These are phyloP conservation scores for Quercus berberidifolia DNA, from an alignment of 306 rosid genomes.

Conservation along the genomic window DNA sequence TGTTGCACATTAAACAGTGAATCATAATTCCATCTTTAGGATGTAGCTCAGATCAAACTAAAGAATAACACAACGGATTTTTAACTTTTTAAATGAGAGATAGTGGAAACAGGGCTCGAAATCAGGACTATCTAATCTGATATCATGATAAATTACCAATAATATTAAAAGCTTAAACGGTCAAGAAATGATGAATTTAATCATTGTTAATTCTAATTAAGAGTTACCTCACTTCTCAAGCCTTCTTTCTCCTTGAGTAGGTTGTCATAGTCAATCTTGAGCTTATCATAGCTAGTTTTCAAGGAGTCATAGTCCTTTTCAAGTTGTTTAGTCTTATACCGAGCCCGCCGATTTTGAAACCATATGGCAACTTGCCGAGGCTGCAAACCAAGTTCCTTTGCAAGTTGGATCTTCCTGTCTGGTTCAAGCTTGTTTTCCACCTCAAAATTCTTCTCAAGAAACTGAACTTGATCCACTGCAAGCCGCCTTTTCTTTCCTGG, in stretches of 20 bases:
- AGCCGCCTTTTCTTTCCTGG: constrained; percentile 86
- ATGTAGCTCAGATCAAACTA: constrained; percentile 22
- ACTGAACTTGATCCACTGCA: constrained; percentile 60
- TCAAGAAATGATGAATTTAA: no score
- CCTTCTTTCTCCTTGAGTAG: constrained; percentile 52
- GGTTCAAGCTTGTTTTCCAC: constrained; percentile 86
- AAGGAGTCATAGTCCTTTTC: constrained; percentile 64
- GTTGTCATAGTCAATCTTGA: constrained; percentile 55
- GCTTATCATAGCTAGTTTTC: constrained; percentile 56
- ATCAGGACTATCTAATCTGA: no score
- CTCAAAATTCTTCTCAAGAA: constrained; percentile 73
- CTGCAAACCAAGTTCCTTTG: constrained; percentile 76
- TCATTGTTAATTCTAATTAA: no score
- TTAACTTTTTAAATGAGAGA: no score
- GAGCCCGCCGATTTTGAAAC: constrained; percentile 90
- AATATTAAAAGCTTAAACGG: no score
- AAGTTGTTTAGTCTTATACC: constrained; percentile 74
- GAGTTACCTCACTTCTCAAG: constrained; percentile 59
- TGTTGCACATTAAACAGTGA: constrained; percentile 17
- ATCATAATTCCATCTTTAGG: constrained; percentile 27
- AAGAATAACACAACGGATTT: background rate
- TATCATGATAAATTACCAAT: no score
- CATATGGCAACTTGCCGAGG: constrained; percentile 97
- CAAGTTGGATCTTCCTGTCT: constrained; percentile 75
- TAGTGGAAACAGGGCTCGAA: no score